Percentiles rank a stretch among this genome's conserved stretches.
Conservation (phyloP, 768 basidiomycete genomes). For the Suillus alpinus region DNA sequence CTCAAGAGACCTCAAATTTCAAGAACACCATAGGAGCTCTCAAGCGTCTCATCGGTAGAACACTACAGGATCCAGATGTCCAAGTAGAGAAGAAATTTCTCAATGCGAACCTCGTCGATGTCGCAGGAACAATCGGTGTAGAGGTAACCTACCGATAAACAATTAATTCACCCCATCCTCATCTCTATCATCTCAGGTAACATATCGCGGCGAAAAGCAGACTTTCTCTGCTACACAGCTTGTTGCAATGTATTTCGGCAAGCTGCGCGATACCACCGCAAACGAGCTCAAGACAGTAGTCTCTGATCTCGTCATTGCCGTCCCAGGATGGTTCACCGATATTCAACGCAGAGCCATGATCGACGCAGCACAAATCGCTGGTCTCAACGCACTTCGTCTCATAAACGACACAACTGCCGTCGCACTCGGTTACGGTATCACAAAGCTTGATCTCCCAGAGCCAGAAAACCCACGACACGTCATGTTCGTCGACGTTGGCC, state of each 20-base stretch:
- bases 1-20: slow-evolving; percentile 97
- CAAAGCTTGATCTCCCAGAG: slow-evolving; percentile 93
- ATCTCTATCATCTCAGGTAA: slow-evolving; percentile 53
- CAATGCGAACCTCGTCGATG: slow-evolving; percentile 83
- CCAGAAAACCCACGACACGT: slow-evolving; percentile 80
- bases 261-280: slow-evolving; percentile 83
- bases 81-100: slow-evolving; percentile 89
- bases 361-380: slow-evolving; percentile 87
- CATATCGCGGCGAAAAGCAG: slow-evolving; percentile 79
- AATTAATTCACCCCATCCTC: slow-evolving; percentile 12
- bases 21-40: slow-evolving; percentile 93
- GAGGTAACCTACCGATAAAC: slow-evolving; percentile 49
- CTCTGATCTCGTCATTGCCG: slow-evolving; percentile 91
- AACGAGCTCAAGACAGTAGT: slow-evolving; percentile 84
- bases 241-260: slow-evolving; percentile 85
- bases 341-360: slow-evolving; percentile 86
- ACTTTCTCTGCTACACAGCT: slow-evolving; percentile 88
- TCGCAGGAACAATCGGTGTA: slow-evolving; percentile 76
- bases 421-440: slow-evolving; percentile 98
- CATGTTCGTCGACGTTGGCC: slow-evolving; percentile 94
- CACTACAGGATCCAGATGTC: slow-evolving; percentile 77
- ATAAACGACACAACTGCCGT: slow-evolving; percentile 97
- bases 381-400: slow-evolving; percentile 87
- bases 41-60: slow-evolving; percentile 87
- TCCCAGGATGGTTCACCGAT: slow-evolving; percentile 97